phyloP scores from a whole-genome alignment of 768 basidiomycete species.

The Rhizopogon roseolus region DNA sequence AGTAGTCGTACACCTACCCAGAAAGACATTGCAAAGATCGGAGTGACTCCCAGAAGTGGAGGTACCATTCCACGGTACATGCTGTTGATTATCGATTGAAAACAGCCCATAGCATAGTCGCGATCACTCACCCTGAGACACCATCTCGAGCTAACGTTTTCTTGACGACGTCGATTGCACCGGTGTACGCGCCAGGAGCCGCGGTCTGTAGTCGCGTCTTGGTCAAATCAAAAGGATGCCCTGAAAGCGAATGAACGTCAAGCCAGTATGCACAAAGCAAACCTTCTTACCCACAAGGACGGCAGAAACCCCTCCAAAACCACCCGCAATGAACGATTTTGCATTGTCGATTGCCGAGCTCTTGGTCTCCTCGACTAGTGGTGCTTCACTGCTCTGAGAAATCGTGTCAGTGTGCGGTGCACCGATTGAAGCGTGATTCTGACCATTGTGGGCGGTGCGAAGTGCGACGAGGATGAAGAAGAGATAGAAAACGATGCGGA shows the following conservation, averaged over 20 bases:
- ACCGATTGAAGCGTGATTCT: conserved; percentile 4
- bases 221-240: conserved; percentile 96
- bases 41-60: conserved; percentile 90
- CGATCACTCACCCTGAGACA: conserved; percentile 61
- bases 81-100: conserved; percentile 32
- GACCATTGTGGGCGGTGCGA: conserved; percentile 20
- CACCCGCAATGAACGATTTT: conserved; percentile 92
- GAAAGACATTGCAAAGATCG: conserved; percentile 97
- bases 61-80: conserved; percentile 93
- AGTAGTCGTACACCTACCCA: conserved; percentile 57
- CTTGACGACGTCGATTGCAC: conserved; percentile 90
- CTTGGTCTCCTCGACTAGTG: conserved; percentile 14
- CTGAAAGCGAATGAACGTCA: conserved; percentile 33
- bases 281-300: conserved; percentile 78
- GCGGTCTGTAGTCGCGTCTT: conserved; percentile 97
- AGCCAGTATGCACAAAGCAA: background rate
- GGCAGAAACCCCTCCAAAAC: conserved; percentile 83
- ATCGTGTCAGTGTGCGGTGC: conserved; percentile 5
- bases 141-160: conserved; percentile 92
- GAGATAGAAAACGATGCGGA: background rate
- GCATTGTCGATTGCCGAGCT: conserved; percentile 34
- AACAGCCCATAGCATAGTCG: conserved; percentile 1
- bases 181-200: conserved; percentile 79
- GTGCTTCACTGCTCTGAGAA: conserved; percentile 20
- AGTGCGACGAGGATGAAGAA: conserved; percentile 4